Conservation (phyloP, 768 basidiomycete species). For the Amanita inopinata region DNA sequence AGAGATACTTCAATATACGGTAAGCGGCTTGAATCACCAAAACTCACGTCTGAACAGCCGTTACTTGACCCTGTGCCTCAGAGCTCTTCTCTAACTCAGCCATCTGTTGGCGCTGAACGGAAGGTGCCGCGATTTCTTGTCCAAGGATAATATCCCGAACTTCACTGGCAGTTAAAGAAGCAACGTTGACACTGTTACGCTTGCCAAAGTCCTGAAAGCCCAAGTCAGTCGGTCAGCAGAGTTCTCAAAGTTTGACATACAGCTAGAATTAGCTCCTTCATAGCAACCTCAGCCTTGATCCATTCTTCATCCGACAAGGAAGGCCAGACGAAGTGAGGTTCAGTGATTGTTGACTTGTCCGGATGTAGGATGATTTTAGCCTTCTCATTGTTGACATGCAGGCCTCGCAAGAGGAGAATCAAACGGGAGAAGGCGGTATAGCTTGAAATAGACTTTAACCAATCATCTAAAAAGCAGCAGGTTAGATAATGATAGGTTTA, state of each 20-base stretch:
- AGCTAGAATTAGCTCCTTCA: constrained; percentile 95
- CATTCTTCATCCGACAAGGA: constrained; percentile 89
- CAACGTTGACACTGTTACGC: constrained; percentile 97
- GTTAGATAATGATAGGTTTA: constrained; percentile 7
- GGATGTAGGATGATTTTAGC: constrained; percentile 97
- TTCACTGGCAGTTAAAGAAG: constrained; percentile 92
- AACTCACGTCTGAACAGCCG: constrained; percentile 81
- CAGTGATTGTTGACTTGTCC: constrained; percentile 93
- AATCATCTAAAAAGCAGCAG: constrained; percentile 59
- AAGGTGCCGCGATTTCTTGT: constrained; percentile 95
- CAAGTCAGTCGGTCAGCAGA: no score
- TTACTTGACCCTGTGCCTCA: constrained; percentile 91
- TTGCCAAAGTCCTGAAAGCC: constrained; percentile 99
- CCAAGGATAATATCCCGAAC: constrained; percentile 97
- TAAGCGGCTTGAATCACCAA: neutral
- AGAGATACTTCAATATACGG: constrained; percentile 9
- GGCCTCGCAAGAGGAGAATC: constrained; percentile 90
- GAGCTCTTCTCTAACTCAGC: constrained; percentile 96
- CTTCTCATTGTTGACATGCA: constrained; percentile 99
- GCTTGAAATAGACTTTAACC: constrained; percentile 97
- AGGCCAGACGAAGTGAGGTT: constrained; percentile 98
- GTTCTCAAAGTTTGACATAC: no score
- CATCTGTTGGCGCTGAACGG: constrained; percentile 97
- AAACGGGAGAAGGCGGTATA: constrained; percentile 98
- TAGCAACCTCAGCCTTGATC: constrained; percentile 98